Percentiles rank a stretch among this genome's conserved stretches.
Conservation (phyloP, 1,284 basidiomycete species). For the Papiliotrema laurentii region DNA sequence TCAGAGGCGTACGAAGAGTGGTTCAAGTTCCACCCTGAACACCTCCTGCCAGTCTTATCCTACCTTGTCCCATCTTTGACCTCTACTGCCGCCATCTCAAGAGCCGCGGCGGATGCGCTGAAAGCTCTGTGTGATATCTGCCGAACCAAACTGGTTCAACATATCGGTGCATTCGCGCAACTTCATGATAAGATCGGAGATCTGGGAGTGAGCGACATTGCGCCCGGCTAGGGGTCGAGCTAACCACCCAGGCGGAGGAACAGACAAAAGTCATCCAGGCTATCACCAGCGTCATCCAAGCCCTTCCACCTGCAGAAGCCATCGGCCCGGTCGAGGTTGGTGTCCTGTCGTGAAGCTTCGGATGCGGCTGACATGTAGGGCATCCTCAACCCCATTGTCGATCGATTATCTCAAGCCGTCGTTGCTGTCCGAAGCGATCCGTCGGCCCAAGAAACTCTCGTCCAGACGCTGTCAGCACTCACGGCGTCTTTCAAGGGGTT, state of each 20-base stretch:
- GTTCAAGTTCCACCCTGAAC: conserved; percentile 60
- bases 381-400: conserved; percentile 69
- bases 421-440: conserved; percentile 46
- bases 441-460: conserved; percentile 9
- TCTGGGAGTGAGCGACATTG: conserved; percentile 59
- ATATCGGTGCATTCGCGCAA: conserved; percentile 75
- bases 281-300: conserved; percentile 84
- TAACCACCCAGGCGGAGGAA: conserved; percentile 63
- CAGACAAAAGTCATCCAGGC: conserved; percentile 83
- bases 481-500: conserved; percentile 78
- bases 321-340: conserved; percentile 70
- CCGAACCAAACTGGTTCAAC: conserved; percentile 67
- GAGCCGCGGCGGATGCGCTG: conserved; percentile 70
- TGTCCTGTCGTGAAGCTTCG: not conserved
- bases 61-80: conserved; percentile 62
- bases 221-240: not conserved
- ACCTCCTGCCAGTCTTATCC: conserved; percentile 54
- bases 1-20: conserved; percentile 77
- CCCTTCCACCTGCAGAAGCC: conserved; percentile 67
- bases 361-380: conserved; percentile 52
- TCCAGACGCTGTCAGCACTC: conserved; percentile 67
- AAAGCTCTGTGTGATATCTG: conserved; percentile 84
- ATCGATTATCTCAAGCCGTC: conserved; percentile 62
- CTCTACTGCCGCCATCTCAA: conserved; percentile 60
- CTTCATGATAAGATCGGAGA: conserved; percentile 68